Conservation (phyloP, 176 grass and related monocot species). For the Hordeum vulgare region MorexV3_pseudomolecules_assembly NC_058522.1:519372005-519372504, state of each 20-base stretch:
- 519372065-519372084: no score
- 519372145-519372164: no score
- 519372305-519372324: background rate
- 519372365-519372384: background rate
- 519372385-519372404: background rate
- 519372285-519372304: background rate
- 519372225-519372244: background rate
- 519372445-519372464: background rate
- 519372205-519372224: no score
- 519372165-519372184: no score
- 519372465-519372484: background rate
- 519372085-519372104: no score
- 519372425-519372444: background rate
- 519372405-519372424: background rate
- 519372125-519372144: no score
- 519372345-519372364: background rate
- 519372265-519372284: background rate
- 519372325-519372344: no score
- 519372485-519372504: background rate
- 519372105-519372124: no score
- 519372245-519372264: background rate
- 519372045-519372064: no score
- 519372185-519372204: no score
- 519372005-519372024: no score
- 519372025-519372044: no score